Evolutionary conservation across 768 basidiomycete species (phyloP), one percentile per base, ranked within the genome.

Genomic region (Agrocybe pediades): DNA sequence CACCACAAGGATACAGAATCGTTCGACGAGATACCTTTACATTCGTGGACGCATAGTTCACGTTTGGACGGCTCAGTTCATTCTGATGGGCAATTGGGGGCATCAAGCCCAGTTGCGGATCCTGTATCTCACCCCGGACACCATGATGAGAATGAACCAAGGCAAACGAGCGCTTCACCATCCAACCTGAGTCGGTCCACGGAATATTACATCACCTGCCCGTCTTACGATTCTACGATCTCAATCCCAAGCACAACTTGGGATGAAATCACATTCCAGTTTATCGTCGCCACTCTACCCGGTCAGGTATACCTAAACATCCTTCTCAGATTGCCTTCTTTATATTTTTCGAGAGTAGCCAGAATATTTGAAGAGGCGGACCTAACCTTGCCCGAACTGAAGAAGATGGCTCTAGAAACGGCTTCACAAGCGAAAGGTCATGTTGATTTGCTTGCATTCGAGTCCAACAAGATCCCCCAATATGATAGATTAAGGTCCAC

Each of bases 331-430:
- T 71, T 87, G 7, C 87, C 87, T 0, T 75, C 80, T 6, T 63
- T 88, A 16, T 89, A 89, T 63, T 86, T 86, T 65, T 79, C 82
- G 3, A 77, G 87, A 1, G 86, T 88, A 9, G 77, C 81, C 2
- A 74, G 80, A 23, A 76, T 88, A 27, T 87, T 87, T 47, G 79
- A 83, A 54, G 83, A 85, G 42, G 85, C 85, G 1, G 78, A 87
- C 33, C 64, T 87, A 41, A 84, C 78, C 46, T 71, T 78, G 57
- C 78, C 79, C 6, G 84, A 88, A 52, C 72, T 88, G 23, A 71
- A 77, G 41, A 61, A 69, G 43, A 76, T 80, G 76, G 69, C 67
- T 0, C 68, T 78, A 49, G 65, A 64, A 27, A 58, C 55, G 46
- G 61, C 60, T 1, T 57, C 55, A 26, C 62, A 60, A 41, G 15